Conservation (phyloP, 2,329 filamentous ascomycete genomes). For the Talaromyces verruculosus region DNA sequence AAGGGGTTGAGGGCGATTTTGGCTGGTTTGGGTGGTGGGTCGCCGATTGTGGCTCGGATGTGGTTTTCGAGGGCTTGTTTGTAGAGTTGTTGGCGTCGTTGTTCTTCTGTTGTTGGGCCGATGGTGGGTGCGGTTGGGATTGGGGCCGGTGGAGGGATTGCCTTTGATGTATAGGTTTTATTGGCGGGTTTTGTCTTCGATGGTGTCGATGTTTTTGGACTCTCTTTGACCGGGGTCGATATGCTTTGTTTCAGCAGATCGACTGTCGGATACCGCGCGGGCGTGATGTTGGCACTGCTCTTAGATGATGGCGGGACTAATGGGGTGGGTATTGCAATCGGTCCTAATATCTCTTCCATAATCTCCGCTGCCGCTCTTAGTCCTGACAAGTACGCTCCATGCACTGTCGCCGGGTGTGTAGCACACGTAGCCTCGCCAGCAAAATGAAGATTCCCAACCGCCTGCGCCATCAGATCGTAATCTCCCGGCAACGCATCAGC, state of each 20-base stretch:
- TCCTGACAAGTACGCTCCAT: slow-evolving; percentile 92
- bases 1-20: slow-evolving; percentile 82
- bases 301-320: slow-evolving; percentile 56
- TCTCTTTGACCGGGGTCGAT: background rate
- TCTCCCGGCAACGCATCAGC: slow-evolving; percentile 79
- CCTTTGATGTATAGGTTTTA: slow-evolving; percentile 10
- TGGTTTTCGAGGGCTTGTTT: slow-evolving; percentile 58
- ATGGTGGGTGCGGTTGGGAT: slow-evolving; percentile 15
- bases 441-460: slow-evolving; percentile 86
- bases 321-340: slow-evolving; percentile 73
- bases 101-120: background rate
- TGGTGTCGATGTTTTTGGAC: background rate
- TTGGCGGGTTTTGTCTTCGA: background rate
- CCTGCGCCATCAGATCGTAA: slow-evolving; percentile 85
- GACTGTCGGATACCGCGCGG: background rate
- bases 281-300: background rate
- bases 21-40: slow-evolving; percentile 65
- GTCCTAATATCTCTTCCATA: slow-evolving; percentile 74
- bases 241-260: background rate
- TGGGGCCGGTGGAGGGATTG: slow-evolving; percentile 4
- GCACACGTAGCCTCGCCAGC: slow-evolving; percentile 95
- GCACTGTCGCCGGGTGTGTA: slow-evolving; percentile 93
- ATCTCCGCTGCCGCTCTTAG: slow-evolving; percentile 86
- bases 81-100: slow-evolving; percentile 46
- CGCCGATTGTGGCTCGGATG: slow-evolving; percentile 66